These are phyloP conservation scores for Phytophthora pseudosyringae DNA, from an alignment of 352 stramenopile genomes.

Conservation along the genomic window DNA sequence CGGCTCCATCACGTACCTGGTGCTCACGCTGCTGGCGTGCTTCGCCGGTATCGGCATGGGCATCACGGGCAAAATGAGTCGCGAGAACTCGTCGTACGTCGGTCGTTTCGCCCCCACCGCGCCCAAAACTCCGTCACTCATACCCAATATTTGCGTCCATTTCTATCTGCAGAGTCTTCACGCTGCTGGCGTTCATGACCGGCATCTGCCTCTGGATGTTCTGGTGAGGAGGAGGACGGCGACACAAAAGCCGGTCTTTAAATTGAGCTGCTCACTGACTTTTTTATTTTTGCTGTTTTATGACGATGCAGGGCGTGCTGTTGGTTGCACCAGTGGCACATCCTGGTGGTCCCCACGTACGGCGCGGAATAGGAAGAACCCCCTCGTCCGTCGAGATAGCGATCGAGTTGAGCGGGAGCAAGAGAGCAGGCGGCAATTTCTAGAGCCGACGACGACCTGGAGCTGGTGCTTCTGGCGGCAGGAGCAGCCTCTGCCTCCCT, in stretches of 20 bases:
- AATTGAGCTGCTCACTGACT: not conserved
- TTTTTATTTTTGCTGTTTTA: conserved; percentile 31
- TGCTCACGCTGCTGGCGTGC: conserved; percentile 85
- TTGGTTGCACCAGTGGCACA: conserved; percentile 92
- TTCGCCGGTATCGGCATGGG: conserved; percentile 79
- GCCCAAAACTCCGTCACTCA: not conserved
- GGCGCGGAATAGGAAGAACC: conserved; percentile 58
- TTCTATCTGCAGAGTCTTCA: conserved; percentile 71
- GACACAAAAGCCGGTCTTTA: not conserved
- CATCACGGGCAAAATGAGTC: conserved; percentile 83
- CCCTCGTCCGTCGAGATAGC: not conserved
- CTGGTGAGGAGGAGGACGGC: conserved; percentile 51
- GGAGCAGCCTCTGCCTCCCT: conserved; percentile 11
- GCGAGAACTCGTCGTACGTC: conserved; percentile 87
- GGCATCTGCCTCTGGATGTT: conserved; percentile 91
- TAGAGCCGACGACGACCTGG: conserved; percentile 14
- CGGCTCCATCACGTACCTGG: conserved; percentile 87
- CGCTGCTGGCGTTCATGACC: conserved; percentile 80
- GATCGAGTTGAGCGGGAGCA: not conserved
- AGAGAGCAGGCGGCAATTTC: conserved; percentile 16
- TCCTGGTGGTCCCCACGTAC: conserved; percentile 85
- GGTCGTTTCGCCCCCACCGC: conserved; percentile 8
- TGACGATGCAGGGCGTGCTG: conserved; percentile 72
- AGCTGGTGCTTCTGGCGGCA: not conserved
- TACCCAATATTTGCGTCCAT: conserved; percentile 1